A percentile compares a stretch with the other conserved stretches of the same genome.
phyloP scores from a whole-genome alignment of 2,329 filamentous ascomycete genomes.

The Ascochyta lentis region DNA sequence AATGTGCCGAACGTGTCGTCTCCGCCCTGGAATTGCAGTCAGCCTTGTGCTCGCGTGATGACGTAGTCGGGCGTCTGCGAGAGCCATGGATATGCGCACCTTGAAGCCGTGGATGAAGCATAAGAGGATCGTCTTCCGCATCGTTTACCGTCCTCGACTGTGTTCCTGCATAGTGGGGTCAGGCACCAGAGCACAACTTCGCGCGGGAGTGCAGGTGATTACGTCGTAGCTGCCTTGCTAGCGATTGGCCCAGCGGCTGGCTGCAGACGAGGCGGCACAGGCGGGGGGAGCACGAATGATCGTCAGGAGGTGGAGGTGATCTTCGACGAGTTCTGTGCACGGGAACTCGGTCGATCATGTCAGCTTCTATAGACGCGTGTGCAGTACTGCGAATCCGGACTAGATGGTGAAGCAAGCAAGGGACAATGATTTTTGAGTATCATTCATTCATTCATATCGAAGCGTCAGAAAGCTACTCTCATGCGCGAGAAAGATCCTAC shows the following conservation, averaged over 20 bases:
- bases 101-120: constrained; percentile 93
- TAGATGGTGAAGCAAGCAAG: neutral
- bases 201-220: constrained; percentile 19
- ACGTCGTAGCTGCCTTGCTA: constrained; percentile 33
- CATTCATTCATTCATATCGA: constrained; percentile 10
- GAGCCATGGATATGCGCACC: constrained; percentile 49
- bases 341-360: neutral
- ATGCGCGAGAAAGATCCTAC: neutral
- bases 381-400: neutral
- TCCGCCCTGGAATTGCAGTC: constrained; percentile 62
- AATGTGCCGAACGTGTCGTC: constrained; percentile 81
- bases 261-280: neutral
- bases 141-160: constrained; percentile 50
- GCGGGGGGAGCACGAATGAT: constrained; percentile 2
- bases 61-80: neutral
- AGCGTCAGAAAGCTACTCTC: neutral
- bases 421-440: neutral
- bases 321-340: neutral
- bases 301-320: constrained; percentile 13
- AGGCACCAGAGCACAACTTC: constrained; percentile 3
- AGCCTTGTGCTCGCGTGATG: constrained; percentile 15
- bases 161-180: constrained; percentile 44
- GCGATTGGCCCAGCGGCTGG: constrained; percentile 15
- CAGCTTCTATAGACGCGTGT: neutral
- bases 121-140: constrained; percentile 80